A percentile compares a stretch with the other conserved stretches of the same genome.
Evolutionary conservation across 1,284 basidiomycete genomes (phyloP).

Genomic region (Anthracocystis walkeri): DNA sequence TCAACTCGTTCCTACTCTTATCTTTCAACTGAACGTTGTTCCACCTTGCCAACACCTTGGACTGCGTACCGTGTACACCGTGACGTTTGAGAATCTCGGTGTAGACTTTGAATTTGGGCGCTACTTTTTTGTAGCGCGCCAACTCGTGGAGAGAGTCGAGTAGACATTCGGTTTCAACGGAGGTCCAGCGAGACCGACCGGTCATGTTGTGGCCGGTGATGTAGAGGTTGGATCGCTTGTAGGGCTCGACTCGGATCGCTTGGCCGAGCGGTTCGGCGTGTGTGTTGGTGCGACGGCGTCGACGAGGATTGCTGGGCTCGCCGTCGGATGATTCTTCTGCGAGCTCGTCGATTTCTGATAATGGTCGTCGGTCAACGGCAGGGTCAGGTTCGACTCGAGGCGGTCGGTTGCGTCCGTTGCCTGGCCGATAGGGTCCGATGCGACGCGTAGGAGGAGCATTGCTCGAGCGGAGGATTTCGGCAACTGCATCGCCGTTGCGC

Average conservation of each 20-base stretch:
- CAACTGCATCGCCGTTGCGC: constrained; percentile 24
- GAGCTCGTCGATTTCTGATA: constrained; percentile 38
- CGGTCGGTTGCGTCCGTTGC: background rate
- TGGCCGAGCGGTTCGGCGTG: constrained; percentile 25
- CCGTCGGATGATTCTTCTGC: constrained; percentile 11
- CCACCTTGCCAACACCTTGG: constrained; percentile 31
- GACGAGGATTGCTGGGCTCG: background rate
- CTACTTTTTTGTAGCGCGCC: constrained; percentile 39
- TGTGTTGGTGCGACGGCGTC: constrained; percentile 14
- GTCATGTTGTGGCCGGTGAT: constrained; percentile 53
- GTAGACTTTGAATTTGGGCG: constrained; percentile 46
- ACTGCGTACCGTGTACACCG: constrained; percentile 34
- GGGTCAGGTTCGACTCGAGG: constrained; percentile 22
- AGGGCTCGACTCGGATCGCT: constrained; percentile 34
- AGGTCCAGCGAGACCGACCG: constrained; percentile 47
- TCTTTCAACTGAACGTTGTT: constrained; percentile 65
- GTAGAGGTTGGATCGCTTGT: constrained; percentile 51
- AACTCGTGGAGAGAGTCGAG: constrained; percentile 38
- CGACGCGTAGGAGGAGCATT: constrained; percentile 20
- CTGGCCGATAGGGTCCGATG: constrained; percentile 44
- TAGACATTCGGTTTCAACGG: constrained; percentile 32
- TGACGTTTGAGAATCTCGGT: constrained; percentile 45
- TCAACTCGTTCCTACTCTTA: constrained; percentile 57
- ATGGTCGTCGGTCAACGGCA: background rate
- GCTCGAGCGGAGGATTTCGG: constrained; percentile 16